These are phyloP conservation scores for Chaetomium olivaceum DNA, from an alignment of 2,329 filamentous ascomycete species.

Conservation along the genomic window DNA sequence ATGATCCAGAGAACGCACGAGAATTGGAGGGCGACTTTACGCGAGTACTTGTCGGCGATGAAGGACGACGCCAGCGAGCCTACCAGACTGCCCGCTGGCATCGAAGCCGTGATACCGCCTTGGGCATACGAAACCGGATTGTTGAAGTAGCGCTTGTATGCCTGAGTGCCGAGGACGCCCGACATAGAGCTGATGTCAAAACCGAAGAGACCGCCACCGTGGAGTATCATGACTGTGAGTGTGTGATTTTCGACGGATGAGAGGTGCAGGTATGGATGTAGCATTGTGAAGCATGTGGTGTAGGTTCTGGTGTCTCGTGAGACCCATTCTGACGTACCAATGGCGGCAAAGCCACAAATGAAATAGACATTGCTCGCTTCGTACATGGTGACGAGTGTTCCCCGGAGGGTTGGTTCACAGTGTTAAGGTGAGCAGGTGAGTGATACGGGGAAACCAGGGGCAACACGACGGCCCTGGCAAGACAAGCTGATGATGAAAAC, in stretches of 20 bases:
- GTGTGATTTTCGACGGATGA: background rate
- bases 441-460: background rate
- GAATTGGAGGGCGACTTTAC: constrained; percentile 52
- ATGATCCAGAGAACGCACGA: constrained; percentile 54
- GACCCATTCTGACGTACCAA: constrained; percentile 46
- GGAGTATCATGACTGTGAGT: background rate
- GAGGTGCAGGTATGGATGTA: background rate
- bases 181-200: constrained; percentile 80
- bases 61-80: constrained; percentile 55
- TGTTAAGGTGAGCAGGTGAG: background rate
- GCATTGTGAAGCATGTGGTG: background rate
- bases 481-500: background rate
- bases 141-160: constrained; percentile 72
- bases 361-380: constrained; percentile 56
- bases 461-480: background rate
- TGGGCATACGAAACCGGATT: constrained; percentile 60
- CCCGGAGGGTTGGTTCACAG: background rate
- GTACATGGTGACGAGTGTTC: constrained; percentile 39
- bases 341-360: constrained; percentile 63
- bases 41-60: constrained; percentile 52
- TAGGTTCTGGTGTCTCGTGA: background rate
- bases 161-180: constrained; percentile 63
- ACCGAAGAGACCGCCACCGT: constrained; percentile 70
- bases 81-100: constrained; percentile 71
- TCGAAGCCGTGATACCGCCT: constrained; percentile 70